Evolutionary conservation across 2,329 filamentous ascomycete genomes (phyloP).

Genomic region (Pyricularia grisea): DNA sequence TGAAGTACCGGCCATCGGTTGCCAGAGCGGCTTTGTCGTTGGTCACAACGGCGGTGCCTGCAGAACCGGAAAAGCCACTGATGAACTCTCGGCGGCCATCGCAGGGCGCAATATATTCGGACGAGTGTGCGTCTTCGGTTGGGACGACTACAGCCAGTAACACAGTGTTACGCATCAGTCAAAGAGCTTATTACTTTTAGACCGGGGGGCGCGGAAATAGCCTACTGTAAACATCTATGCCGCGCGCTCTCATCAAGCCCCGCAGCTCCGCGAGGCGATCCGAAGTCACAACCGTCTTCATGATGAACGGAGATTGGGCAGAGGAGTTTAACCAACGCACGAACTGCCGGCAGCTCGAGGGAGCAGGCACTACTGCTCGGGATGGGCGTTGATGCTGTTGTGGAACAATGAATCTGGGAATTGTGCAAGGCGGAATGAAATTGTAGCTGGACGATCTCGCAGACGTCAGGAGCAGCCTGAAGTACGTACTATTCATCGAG

Average conservation of each 20-base stretch:
- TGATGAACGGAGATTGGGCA: conserved; percentile 21
- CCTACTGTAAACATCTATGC: conserved; percentile 88
- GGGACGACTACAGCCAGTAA: conserved; percentile 61
- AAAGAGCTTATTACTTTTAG: conserved; percentile 8
- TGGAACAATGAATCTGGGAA: neutral
- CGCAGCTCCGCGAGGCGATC: conserved; percentile 68
- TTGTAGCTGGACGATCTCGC: neutral
- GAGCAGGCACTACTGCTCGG: neutral
- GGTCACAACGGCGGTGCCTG: conserved; percentile 84
- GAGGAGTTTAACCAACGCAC: neutral
- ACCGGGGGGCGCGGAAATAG: conserved; percentile 6
- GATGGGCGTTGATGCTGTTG: neutral
- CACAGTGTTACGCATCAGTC: conserved; percentile 5
- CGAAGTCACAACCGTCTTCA: conserved; percentile 73
- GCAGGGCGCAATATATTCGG: conserved; percentile 95
- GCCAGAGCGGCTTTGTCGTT: conserved; percentile 79
- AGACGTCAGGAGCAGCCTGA: neutral
- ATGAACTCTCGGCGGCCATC: conserved; percentile 88
- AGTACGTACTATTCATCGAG: neutral
- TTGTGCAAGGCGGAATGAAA: neutral
- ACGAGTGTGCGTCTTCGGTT: conserved; percentile 94
- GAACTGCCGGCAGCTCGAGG: neutral
- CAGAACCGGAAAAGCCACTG: conserved; percentile 88
- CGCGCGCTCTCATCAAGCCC: conserved; percentile 75
- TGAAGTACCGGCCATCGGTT: conserved; percentile 96